phyloP scores from a whole-genome alignment of 2,329 filamentous ascomycete species.

The Catunica adiposa region DNA sequence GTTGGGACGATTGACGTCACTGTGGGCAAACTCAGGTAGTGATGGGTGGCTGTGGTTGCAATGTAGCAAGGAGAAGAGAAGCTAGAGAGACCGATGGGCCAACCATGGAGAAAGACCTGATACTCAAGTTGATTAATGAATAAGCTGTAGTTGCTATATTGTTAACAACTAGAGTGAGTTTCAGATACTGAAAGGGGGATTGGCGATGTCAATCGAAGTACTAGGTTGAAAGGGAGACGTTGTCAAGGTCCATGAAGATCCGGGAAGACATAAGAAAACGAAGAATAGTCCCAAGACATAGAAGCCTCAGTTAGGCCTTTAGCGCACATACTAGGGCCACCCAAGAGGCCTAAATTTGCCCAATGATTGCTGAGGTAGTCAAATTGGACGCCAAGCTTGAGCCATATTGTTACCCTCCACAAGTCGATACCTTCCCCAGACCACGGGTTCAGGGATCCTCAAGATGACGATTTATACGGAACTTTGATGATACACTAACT shows the following conservation, averaged over 20 bases:
- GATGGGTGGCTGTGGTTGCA: not conserved
- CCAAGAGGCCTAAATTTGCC: not conserved
- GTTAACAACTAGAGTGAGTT: too few relatives aligned
- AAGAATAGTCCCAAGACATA: too few relatives aligned
- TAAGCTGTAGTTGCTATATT: not conserved
- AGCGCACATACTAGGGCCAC: too few relatives aligned
- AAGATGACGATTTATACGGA: not conserved
- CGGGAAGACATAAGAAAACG: not conserved
- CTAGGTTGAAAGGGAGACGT: too few relatives aligned
- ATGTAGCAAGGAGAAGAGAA: not conserved
- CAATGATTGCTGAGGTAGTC: not conserved
- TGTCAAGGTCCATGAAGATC: not conserved
- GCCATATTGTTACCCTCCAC: not conserved
- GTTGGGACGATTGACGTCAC: conserved; percentile 1
- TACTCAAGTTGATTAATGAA: not conserved
- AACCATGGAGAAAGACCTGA: not conserved
- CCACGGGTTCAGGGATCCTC: not conserved
- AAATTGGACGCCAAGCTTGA: not conserved
- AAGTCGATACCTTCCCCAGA: not conserved
- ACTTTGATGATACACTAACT: not conserved
- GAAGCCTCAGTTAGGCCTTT: too few relatives aligned
- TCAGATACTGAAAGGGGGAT: not conserved
- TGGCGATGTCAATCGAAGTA: too few relatives aligned
- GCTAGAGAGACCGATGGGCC: not conserved
- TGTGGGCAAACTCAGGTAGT: not conserved